phyloP scores from a whole-genome alignment of 2,329 filamentous ascomycete species.

The Scortechinia acanthostroma region DNA sequence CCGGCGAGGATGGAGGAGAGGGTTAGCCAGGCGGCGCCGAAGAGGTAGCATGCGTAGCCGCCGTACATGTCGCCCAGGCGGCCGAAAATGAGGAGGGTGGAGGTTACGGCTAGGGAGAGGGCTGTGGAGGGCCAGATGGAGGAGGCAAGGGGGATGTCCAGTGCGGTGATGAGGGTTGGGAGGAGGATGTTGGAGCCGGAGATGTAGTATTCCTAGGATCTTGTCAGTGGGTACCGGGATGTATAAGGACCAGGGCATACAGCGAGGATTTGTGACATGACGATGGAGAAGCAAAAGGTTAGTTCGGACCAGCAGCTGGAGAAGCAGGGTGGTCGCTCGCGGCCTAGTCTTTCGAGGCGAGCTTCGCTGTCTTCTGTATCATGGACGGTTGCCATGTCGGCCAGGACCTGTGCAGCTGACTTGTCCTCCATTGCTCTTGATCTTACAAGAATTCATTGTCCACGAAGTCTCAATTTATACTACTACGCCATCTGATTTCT shows the following conservation, averaged over 20 bases:
- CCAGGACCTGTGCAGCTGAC: not conserved
- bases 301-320: constrained; percentile 42
- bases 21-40: constrained; percentile 55
- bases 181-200: constrained; percentile 71
- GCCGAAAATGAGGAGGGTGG: constrained; percentile 56
- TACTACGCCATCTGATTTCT: too few species aligned
- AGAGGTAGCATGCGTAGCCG: constrained; percentile 50
- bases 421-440: not conserved
- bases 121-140: constrained; percentile 59
- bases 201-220: constrained; percentile 62
- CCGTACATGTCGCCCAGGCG: constrained; percentile 57
- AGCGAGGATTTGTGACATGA: constrained; percentile 56
- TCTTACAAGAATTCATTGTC: not conserved
- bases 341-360: constrained; percentile 51
- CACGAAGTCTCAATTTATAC: too few species aligned
- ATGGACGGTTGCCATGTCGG: not conserved
- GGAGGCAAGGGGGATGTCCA: constrained; percentile 54
- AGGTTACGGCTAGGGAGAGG: constrained; percentile 45
- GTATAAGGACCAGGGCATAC: constrained; percentile 22
- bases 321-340: constrained; percentile 52
- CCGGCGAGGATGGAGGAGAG: constrained; percentile 65
- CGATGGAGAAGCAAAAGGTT: constrained; percentile 53
- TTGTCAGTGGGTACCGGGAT: constrained; percentile 3
- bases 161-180: constrained; percentile 51
- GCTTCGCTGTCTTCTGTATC: too few species aligned